These are phyloP conservation scores for Phyllosticta citribraziliensis DNA, from an alignment of 2,329 filamentous ascomycete genomes.

Conservation along the genomic window DNA sequence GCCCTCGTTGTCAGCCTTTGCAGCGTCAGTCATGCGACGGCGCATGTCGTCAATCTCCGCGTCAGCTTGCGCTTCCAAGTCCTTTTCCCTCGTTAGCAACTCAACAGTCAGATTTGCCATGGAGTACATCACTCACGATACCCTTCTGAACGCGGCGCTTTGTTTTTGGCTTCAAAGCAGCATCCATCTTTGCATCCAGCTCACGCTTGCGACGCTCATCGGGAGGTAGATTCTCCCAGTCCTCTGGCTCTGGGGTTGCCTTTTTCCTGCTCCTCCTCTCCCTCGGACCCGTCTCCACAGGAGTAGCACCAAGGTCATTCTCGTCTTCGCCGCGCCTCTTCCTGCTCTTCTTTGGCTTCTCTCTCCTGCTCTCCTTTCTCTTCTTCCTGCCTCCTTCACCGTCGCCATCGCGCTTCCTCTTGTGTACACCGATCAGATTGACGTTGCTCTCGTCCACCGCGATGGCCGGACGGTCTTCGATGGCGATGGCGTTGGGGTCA, in stretches of 20 bases:
- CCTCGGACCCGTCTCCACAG: conserved; percentile 15
- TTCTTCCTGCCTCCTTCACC: conserved; percentile 50
- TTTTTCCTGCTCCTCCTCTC: conserved; percentile 42
- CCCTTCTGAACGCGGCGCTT: conserved; percentile 72
- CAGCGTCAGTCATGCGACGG: conserved; percentile 81
- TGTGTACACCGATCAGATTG: conserved; percentile 51
- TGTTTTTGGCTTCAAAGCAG: conserved; percentile 72
- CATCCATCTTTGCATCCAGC: conserved; percentile 79
- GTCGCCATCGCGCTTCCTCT: conserved; percentile 55
- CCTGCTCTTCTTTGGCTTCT: conserved; percentile 43
- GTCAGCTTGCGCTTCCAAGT: conserved; percentile 83
- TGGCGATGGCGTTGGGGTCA: conserved; percentile 49
- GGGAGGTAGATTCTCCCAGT: conserved; percentile 70
- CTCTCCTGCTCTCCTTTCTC: conserved; percentile 55
- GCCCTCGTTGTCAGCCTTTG: conserved; percentile 73
- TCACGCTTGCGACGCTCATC: conserved; percentile 79
- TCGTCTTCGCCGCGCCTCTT: conserved; percentile 38
- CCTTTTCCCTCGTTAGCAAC: conserved; percentile 40
- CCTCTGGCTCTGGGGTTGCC: conserved; percentile 38
- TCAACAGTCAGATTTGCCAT: not conserved
- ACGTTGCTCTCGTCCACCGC: conserved; percentile 53
- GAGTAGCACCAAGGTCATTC: conserved; percentile 22
- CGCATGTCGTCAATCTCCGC: conserved; percentile 83
- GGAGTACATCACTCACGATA: conserved; percentile 50
- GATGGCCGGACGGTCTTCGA: conserved; percentile 49